Evolutionary conservation across 108 stramenopile genomes (phyloP), one percentile per base, ranked within the genome.

Genomic region (Fistulifera pelliculosa): DNA sequence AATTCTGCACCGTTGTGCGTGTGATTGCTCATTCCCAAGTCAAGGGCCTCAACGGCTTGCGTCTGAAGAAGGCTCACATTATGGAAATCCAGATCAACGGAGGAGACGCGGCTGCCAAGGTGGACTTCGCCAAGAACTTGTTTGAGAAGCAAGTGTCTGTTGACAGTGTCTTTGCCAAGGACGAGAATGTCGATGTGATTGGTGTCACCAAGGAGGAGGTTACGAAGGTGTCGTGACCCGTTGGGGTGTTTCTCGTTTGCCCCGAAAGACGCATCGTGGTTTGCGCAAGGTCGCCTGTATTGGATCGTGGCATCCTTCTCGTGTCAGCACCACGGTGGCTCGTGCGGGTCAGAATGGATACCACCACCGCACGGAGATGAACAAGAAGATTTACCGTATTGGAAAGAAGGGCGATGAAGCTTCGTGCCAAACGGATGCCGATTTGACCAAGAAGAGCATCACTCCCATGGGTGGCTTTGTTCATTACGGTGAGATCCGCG

Each of bases 241-340:
- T 69, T 99, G 97, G 96, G 99, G 99, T 58, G 97, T 98, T 58
- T 80, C 93, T 71, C 96, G 99, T 77, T 89, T 99, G 53, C 96
- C 99, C 42, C 94, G 99, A 49, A 99, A 99, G 95, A 98, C 99
- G 49, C 99, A 99, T 68, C 94, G 97, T 73, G 99, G 99, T 89
- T 84, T 99, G 47, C 94, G 99, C 64, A 99, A 99, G 94, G 97
- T 99, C 39, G 99, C 99, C 63, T 99, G 99, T 87, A 99, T 99
- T 72, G 99, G 99, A 64, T 94, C 99, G 22, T 99, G 99, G 99
- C 99, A 99, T 79, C 99, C 99, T 73, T 75, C 96, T 61, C 97
- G 97, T 83, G 97, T 99, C 12, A 78, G 81, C 57, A 81, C 79
- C 59, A 95, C 93, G 41, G 96, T 98, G 40, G 87, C 99, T 25